These are phyloP conservation scores for Hypomyces rosellus DNA, from an alignment of 2,329 filamentous ascomycete genomes.

Conservation along the genomic window DNA sequence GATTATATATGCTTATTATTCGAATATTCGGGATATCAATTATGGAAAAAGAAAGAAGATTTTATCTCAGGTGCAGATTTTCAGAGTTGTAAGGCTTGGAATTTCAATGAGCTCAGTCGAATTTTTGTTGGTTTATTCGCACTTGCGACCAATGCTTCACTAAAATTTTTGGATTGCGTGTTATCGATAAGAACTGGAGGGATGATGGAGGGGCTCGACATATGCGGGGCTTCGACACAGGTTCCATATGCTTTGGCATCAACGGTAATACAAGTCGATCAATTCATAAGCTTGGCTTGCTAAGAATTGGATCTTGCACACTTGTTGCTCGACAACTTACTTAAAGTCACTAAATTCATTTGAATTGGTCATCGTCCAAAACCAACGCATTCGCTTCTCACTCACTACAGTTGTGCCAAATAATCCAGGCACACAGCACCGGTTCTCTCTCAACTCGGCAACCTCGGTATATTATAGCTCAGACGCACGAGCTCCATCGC, in stretches of 20 bases:
- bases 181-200: conserved; percentile 26
- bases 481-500: conserved; percentile 6
- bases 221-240: too few relatives aligned
- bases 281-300: neutral
- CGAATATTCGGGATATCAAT: too few relatives aligned
- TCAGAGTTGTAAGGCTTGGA: too few relatives aligned
- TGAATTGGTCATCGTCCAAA: too few relatives aligned
- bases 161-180: conserved; percentile 23
- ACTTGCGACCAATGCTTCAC: conserved; percentile 4
- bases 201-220: conserved; percentile 13
- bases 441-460: too few relatives aligned
- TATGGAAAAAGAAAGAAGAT: neutral
- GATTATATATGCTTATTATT: neutral
- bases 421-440: too few relatives aligned
- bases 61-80: neutral
- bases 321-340: neutral
- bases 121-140: conserved; percentile 3
- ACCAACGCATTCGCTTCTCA: too few relatives aligned
- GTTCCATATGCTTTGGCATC: neutral
- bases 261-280: neutral
- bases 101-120: too few relatives aligned
- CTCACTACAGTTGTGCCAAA: too few relatives aligned
- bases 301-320: neutral
- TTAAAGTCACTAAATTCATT: neutral
- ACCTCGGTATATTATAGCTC: neutral